Conservation (phyloP, 352 stramenopile species). For the Globisporangium takayamanum region DNA sequence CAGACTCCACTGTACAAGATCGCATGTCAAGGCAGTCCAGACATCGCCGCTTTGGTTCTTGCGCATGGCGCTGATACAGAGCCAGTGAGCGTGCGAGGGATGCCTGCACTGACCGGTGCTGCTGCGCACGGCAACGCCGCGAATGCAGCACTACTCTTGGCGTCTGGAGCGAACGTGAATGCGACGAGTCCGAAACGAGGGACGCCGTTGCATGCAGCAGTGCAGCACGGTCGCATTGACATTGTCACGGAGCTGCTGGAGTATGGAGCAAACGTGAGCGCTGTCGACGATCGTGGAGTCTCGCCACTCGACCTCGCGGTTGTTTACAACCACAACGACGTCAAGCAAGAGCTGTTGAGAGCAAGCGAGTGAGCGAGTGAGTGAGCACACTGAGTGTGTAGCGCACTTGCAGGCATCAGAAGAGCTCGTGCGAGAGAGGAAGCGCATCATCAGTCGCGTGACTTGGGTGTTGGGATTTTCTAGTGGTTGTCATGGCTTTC, state of each 20-base stretch:
- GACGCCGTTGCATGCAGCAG: background rate
- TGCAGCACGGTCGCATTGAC: background rate
- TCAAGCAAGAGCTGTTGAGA: no score
- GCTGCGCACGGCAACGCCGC: background rate
- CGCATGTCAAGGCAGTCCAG: background rate
- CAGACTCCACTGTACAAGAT: background rate
- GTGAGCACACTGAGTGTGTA: no score
- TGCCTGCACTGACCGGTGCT: background rate
- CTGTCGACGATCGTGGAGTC: background rate
- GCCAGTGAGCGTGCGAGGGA: background rate
- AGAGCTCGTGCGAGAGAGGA: no score
- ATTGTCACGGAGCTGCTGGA: background rate
- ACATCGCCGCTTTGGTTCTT: background rate
- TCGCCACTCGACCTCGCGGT: background rate
- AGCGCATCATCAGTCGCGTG: no score
- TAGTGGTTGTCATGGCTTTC: background rate
- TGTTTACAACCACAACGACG: no score
- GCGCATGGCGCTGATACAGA: background rate
- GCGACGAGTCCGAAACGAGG: background rate
- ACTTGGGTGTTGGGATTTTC: no score
- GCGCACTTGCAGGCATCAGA: no score
- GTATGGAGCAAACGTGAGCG: background rate
- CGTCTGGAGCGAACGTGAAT: background rate
- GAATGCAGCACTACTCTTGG: background rate
- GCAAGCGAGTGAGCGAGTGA: no score